Base-by-base conservation (phyloP, 257 asterid species). In the Primulina eburnea region DNA sequence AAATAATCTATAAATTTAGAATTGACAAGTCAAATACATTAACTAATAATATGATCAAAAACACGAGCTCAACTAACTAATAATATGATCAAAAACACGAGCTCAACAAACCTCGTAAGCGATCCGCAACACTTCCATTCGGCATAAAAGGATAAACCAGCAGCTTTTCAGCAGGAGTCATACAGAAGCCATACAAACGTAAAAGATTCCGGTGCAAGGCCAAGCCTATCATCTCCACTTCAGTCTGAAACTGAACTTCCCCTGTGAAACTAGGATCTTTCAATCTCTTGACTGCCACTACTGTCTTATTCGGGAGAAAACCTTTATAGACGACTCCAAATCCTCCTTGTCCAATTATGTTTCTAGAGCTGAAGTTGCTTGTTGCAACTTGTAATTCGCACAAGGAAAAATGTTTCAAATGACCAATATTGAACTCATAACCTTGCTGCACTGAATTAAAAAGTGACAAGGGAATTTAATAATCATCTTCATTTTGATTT, bases 211-310 rank as follows among this genome's bases (percentile, higher is more conserved):
- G 84, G 74, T 93, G 98, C 90, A 93, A 78, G 71, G 94, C 94
- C 77, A 93, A 76, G 52, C 98, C 97, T 47, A 93, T 93, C 90
- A 93, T 87, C 89, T 93, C 97, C 26, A 93, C 97, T 77, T 92
- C 97, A 6, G 98, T 92, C 80, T 92, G 98, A 72, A 90, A 92
- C 87, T 92, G 98, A 69, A 86, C 83, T 85, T 92, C 98, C 47
- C 96, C 97, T 0, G 97, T 90, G 81, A 90, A 76, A 79, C 77
- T 88, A 2, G 98, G 95, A 76, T 92, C 98, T 77, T 85, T 81
- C 62, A 92, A 53, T 77, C 97, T 80, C 81, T 92, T 92, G 33
- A 92, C 97, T 28, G 97, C 97, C 71, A 92, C 88, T 60, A 83
- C 64, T 10, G 92, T 85, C 79, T 63, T 81, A 71, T 92, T 90